Evolutionary conservation across 2,329 filamentous ascomycete genomes (phyloP).

Genomic region (Nemania sp.): DNA sequence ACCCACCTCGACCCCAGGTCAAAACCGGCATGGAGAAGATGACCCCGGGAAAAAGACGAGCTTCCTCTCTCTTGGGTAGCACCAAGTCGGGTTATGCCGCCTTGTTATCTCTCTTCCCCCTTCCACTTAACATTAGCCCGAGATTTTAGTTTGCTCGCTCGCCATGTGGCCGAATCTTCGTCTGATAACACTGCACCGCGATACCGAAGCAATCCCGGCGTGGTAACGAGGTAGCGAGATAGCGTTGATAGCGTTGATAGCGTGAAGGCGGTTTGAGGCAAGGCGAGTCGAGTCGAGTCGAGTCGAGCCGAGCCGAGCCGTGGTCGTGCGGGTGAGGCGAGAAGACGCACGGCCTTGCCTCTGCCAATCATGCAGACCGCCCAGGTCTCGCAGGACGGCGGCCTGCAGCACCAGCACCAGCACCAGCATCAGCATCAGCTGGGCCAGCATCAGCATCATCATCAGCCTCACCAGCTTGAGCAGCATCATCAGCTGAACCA

Average conservation of each 20-base stretch:
- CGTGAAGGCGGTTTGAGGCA: background rate
- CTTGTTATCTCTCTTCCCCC: conserved; percentile 25
- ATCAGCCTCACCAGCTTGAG: background rate
- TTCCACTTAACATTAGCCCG: conserved; percentile 54
- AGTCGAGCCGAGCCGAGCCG: background rate
- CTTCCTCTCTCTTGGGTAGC: no score
- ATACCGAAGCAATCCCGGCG: conserved; percentile 16
- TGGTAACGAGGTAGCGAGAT: background rate
- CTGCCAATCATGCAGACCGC: conserved; percentile 33
- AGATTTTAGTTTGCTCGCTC: conserved; percentile 37
- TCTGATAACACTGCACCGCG: conserved; percentile 7
- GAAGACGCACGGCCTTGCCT: background rate
- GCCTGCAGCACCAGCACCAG: conserved; percentile 22
- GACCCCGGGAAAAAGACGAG: no score
- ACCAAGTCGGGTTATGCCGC: no score
- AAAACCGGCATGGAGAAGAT: no score
- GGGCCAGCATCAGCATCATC: conserved; percentile 8
- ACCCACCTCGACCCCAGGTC: no score
- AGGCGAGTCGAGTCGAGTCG: background rate
- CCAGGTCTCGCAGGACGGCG: conserved; percentile 32
- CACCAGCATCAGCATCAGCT: conserved; percentile 12
- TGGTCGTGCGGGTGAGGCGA: background rate
- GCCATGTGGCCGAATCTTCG: conserved; percentile 35
- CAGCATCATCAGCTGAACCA: background rate
- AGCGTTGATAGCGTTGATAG: background rate